phyloP scores from a whole-genome alignment of 257 asterid genomes.

The Penstemon eatonii region DNA sequence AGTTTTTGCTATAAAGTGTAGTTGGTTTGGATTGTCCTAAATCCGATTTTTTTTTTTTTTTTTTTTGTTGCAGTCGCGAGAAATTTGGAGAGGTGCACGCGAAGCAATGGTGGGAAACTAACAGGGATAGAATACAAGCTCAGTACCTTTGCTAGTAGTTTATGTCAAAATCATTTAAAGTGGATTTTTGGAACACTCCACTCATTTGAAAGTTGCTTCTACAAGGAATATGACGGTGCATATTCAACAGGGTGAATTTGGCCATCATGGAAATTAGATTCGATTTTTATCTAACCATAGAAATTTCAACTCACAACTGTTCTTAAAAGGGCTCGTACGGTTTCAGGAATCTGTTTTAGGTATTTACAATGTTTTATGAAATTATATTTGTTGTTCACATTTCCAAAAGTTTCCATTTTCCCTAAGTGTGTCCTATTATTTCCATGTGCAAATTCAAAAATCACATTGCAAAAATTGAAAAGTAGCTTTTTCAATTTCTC shows the following conservation, averaged over 20 bases:
- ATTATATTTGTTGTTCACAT: constrained; percentile 8
- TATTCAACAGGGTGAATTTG: constrained; percentile 3
- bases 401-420: neutral
- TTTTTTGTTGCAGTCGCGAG: constrained; percentile 61
- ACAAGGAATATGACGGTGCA: constrained; percentile 18
- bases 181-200: neutral
- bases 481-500: no score
- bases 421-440: neutral
- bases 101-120: constrained; percentile 93
- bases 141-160: constrained; percentile 64
- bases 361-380: constrained; percentile 19
- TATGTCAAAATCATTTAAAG: neutral
- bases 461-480: no score
- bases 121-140: constrained; percentile 90
- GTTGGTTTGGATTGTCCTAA: no score
- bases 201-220: neutral
- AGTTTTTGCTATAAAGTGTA: neutral
- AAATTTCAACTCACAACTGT: constrained; percentile 18
- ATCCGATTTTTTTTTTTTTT: neutral
- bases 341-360: constrained; percentile 14
- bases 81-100: constrained; percentile 87
- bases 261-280: neutral
- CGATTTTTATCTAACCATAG: constrained; percentile 27
- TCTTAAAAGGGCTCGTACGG: neutral
- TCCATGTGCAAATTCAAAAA: neutral